phyloP scores from a whole-genome alignment of 1,284 basidiomycete species.

The Sporisorium scitamineum region DNA sequence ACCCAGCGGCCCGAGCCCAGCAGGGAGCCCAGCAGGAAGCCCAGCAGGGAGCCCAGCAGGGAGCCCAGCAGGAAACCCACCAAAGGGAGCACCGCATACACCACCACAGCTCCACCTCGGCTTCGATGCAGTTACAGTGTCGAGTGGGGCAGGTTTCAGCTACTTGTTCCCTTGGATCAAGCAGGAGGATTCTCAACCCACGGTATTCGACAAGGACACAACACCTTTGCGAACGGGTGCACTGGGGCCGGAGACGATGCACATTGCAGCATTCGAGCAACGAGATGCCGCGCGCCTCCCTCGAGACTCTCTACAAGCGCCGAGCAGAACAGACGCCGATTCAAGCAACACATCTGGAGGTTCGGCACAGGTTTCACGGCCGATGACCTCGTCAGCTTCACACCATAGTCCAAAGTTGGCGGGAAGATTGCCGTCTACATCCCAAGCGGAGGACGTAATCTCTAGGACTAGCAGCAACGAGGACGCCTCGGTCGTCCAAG shows the following conservation, averaged over 20 bases:
- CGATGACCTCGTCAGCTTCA: background rate
- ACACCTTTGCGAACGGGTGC: no score
- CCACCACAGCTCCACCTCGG: slow-evolving; percentile 21
- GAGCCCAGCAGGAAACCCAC: slow-evolving; percentile 11
- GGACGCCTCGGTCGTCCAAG: background rate
- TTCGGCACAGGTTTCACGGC: background rate
- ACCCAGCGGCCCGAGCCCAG: slow-evolving; percentile 18
- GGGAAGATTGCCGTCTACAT: background rate
- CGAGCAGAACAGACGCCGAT: background rate
- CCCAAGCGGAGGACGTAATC: background rate
- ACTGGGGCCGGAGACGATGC: background rate
- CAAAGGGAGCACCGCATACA: slow-evolving; percentile 13
- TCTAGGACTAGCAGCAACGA: background rate
- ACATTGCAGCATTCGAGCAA: slow-evolving; percentile 14
- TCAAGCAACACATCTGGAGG: background rate
- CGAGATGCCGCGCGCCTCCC: slow-evolving; percentile 4
- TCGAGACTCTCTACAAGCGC: background rate
- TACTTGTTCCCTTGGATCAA: slow-evolving; percentile 37
- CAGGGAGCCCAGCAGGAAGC: slow-evolving; percentile 1
- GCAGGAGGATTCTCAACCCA: background rate
- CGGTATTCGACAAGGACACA: background rate
- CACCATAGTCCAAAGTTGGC: background rate
- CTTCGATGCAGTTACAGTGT: slow-evolving; percentile 3
- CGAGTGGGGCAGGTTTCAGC: slow-evolving; percentile 9
- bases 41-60: no score